Base-by-base conservation (phyloP, 805 yeast genomes). In the Candida ponderosae region DNA sequence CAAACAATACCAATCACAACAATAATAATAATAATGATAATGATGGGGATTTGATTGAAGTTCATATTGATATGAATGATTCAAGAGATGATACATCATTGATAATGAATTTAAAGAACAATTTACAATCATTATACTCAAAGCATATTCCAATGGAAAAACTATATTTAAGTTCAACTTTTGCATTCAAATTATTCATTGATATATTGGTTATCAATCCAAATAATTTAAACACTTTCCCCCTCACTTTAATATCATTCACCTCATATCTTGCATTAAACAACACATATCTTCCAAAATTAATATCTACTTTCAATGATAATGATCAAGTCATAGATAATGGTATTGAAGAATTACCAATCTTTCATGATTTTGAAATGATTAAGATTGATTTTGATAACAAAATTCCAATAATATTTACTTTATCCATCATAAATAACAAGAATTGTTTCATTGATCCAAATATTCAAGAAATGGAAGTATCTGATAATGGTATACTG, bases 281-380 rank as follows among this genome's bases (percentile, higher is more conserved):
- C 44, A 74, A 88, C 15, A 81, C 97, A 2, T 69, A 68, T 40
- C 65, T 89, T 36, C 97, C 97, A 6, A 66, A 76, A 33, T 61
- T 87, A 37, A 65, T 76, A 2, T 82, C 94, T 14, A 74, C 78
- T 24, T 76, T 77, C 24, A 79, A 84, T 50, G 82, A 77, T 46
- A 49, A 56, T 34, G 62, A 53, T 21, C 24, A 9, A 18, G 40
- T 37, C 9, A 57, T 54, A 36, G 78, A 74, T 39, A 52, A 61
- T 24, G 79, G 78, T 41, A 74, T 86, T 17, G 95, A 82, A 54
- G 96, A 89, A 57, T 80, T 84, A 44, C 97, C 97, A 1, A 81
- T 86, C 0, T 89, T 90, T 50, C 79, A 89, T 30, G 97, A 89
- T 51, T 95, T 87, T 47, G 70, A 65, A 43, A 46, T 90, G 83